A percentile compares a stretch with the other conserved stretches of the same genome.
Evolutionary conservation across 371 early-diverging fungal species (phyloP).

Genomic region (Zopfochytrium polystomum): DNA sequence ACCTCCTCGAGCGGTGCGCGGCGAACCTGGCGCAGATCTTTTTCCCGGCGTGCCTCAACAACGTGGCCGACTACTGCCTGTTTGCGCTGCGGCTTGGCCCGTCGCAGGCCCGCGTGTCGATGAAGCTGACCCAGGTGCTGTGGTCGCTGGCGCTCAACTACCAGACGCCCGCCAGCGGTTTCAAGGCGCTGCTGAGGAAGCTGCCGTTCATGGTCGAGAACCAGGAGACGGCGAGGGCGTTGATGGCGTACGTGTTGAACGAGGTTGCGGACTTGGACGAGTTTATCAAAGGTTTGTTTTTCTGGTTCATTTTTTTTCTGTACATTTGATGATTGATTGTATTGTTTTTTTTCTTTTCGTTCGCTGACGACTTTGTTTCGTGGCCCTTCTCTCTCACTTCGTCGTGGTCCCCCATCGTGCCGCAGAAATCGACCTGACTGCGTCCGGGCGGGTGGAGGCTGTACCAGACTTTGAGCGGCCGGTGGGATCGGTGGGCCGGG

Average conservation of each 20-base stretch:
- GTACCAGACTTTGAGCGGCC: too few relatives aligned
- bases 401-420: too few relatives aligned
- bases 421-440: slow-evolving; percentile 25
- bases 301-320: background rate
- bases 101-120: slow-evolving; percentile 14
- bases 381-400: too few relatives aligned
- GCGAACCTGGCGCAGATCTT: slow-evolving; percentile 35
- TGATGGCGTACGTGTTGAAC: slow-evolving; percentile 22
- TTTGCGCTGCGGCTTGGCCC: slow-evolving; percentile 24
- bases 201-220: slow-evolving; percentile 34
- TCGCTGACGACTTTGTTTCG: background rate
- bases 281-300: slow-evolving; percentile 25
- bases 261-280: slow-evolving; percentile 30
- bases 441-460: slow-evolving; percentile 24
- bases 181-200: slow-evolving; percentile 26
- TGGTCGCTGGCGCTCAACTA: slow-evolving; percentile 34
- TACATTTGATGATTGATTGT: too few relatives aligned
- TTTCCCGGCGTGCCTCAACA: slow-evolving; percentile 33
- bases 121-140: slow-evolving; percentile 35
- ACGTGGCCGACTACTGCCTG: slow-evolving; percentile 36
- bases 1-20: slow-evolving; percentile 31
- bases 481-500: too few relatives aligned
- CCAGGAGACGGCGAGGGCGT: slow-evolving; percentile 10
- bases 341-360: background rate
- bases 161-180: slow-evolving; percentile 17